These are phyloP conservation scores for Fusarium torreyae DNA, from an alignment of 2,329 filamentous ascomycete genomes.

Conservation along the genomic window DNA sequence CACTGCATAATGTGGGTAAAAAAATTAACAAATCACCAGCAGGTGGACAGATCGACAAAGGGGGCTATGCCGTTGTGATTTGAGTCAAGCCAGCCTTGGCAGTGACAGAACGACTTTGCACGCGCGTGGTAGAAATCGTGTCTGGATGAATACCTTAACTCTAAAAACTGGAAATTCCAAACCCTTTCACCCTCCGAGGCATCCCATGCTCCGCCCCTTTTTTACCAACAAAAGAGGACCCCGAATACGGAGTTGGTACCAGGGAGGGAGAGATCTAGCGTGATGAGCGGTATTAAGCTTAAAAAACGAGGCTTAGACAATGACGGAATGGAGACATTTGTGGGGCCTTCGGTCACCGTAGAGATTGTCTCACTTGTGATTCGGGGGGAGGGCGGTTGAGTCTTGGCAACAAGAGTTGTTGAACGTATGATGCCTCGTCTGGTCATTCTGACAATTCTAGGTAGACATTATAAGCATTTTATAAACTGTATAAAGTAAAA, in stretches of 20 bases:
- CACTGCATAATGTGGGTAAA: not conserved
- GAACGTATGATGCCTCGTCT: not conserved
- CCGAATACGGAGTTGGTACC: not conserved
- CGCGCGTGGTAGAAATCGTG: too few species aligned
- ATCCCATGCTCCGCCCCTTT: constrained; percentile 23
- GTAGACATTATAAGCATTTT: too few species aligned
- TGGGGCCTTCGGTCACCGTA: constrained; percentile 4
- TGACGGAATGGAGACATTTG: constrained; percentile 22
- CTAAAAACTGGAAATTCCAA: constrained; percentile 19
- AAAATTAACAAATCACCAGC: not conserved
- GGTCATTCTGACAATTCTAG: too few species aligned
- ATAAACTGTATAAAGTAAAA: too few species aligned
- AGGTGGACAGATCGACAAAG: constrained; percentile 14
- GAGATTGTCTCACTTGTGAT: constrained; percentile 17
- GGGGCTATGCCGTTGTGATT: constrained; percentile 7
- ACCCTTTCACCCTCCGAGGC: constrained; percentile 3
- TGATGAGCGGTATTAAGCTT: constrained; percentile 35
- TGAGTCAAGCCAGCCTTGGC: too few species aligned
- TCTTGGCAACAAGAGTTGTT: constrained; percentile 7
- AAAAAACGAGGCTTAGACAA: constrained; percentile 39
- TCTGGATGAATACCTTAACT: not conserved
- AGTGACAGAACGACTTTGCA: too few species aligned
- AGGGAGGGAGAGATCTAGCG: constrained; percentile 25
- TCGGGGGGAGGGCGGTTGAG: not conserved
- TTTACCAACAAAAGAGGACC: constrained; percentile 3